These are phyloP conservation scores for Histomonas meleagridis DNA, from an alignment of 208 protist species.

Conservation along the genomic window DNA sequence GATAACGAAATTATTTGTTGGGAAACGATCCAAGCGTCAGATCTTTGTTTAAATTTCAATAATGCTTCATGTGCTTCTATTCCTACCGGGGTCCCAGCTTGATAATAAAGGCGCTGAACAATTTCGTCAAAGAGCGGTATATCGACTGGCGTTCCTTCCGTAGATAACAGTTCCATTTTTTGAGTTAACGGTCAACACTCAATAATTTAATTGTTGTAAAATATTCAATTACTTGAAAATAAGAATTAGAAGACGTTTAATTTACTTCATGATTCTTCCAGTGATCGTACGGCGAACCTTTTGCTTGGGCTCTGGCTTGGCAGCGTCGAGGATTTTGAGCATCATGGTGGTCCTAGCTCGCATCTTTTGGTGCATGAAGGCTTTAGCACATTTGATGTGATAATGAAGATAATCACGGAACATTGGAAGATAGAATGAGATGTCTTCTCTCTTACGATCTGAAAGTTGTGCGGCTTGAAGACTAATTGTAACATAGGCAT, in stretches of 20 bases:
- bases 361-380: conserved; percentile 33
- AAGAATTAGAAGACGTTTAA: too few species aligned
- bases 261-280: not conserved
- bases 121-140: not conserved
- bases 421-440: not conserved
- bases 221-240: too few species aligned
- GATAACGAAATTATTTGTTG: not conserved
- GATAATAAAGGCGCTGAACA: not conserved
- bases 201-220: too few species aligned
- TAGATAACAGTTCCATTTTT: not conserved
- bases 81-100: too few species aligned
- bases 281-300: not conserved
- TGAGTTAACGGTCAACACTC: too few species aligned
- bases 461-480: not conserved
- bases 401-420: conserved; percentile 35
- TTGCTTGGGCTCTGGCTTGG: conserved; percentile 14
- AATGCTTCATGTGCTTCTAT: not conserved
- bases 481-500: conserved; percentile 11
- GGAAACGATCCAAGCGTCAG: not conserved
- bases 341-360: not conserved
- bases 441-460: not conserved
- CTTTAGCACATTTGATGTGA: conserved; percentile 38
- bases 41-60: not conserved
- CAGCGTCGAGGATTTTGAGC: conserved; percentile 10
- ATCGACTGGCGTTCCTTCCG: not conserved